phyloP scores from a whole-genome alignment of 2,329 filamentous ascomycete genomes.

The Tympanopsis confertula region DNA sequence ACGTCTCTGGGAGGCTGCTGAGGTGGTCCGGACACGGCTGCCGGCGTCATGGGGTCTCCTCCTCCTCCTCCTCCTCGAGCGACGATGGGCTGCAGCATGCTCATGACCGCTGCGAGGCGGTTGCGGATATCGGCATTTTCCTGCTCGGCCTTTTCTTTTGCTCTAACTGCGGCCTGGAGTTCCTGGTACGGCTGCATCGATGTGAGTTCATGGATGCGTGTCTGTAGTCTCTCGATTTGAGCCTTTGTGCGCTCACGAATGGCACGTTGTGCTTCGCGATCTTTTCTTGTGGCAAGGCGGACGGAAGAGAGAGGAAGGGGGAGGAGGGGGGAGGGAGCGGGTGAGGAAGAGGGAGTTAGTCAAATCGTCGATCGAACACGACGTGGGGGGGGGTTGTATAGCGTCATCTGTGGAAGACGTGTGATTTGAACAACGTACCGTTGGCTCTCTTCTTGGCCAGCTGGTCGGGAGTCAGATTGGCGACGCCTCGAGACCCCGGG shows the following conservation, averaged over 20 bases:
- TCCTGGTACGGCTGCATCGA: constrained; percentile 75
- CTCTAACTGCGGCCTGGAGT: constrained; percentile 61
- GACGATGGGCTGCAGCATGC: constrained; percentile 50
- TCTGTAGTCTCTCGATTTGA: constrained; percentile 66
- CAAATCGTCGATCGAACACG: neutral
- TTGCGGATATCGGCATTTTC: constrained; percentile 72
- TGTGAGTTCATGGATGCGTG: constrained; percentile 63
- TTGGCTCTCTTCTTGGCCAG: constrained; percentile 55
- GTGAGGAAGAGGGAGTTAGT: neutral
- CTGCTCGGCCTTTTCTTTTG: constrained; percentile 66
- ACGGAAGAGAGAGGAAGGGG: constrained; percentile 4
- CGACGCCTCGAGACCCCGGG: constrained; percentile 35
- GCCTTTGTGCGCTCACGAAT: constrained; percentile 74
- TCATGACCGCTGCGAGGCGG: constrained; percentile 53
- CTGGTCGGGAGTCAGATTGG: constrained; percentile 63
- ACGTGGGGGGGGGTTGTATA: neutral
- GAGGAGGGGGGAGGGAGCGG: too few species aligned
- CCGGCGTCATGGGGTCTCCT: neutral
- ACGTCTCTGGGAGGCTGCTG: too few species aligned
- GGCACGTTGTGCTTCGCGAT: constrained; percentile 75
- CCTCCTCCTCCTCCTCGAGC: constrained; percentile 2
- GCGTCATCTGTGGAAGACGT: constrained; percentile 12
- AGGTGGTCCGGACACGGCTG: neutral
- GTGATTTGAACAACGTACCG: constrained; percentile 24
- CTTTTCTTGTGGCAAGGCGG: constrained; percentile 24